These are phyloP conservation scores for Polyporus tsugae DNA, from an alignment of 1,284 basidiomycete species.

Conservation along the genomic window DNA sequence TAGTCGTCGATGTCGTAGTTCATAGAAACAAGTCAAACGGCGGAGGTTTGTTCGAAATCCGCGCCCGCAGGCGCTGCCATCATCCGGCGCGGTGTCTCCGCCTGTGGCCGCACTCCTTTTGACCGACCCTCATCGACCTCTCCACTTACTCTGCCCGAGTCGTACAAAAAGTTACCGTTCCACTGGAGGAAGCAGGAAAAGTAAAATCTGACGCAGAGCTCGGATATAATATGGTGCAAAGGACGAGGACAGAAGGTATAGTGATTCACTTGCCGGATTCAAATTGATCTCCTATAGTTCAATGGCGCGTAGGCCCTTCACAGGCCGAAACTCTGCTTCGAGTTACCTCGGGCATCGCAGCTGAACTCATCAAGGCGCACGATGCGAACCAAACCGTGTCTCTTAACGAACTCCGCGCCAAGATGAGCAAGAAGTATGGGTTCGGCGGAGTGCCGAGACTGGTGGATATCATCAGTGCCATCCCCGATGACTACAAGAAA, in stretches of 20 bases:
- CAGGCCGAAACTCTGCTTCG: constrained; percentile 92
- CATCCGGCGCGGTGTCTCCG: constrained; percentile 26
- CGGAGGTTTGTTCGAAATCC: constrained; percentile 12
- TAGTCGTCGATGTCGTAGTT: constrained; percentile 15
- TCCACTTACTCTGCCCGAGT: background rate
- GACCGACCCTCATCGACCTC: constrained; percentile 24
- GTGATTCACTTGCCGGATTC: background rate
- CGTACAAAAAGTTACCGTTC: no score
- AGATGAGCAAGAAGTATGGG: constrained; percentile 90
- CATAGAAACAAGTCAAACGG: background rate
- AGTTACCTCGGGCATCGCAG: constrained; percentile 94
- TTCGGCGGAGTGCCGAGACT: constrained; percentile 90
- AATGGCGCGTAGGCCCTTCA: constrained; percentile 65
- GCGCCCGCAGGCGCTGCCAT: constrained; percentile 10
- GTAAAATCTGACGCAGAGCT: background rate
- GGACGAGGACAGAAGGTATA: constrained; percentile 54
- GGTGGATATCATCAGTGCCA: constrained; percentile 98
- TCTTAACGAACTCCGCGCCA: constrained; percentile 87
- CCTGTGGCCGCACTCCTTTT: constrained; percentile 29
- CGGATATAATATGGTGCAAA: constrained; percentile 53
- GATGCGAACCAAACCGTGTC: constrained; percentile 82
- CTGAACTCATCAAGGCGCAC: constrained; percentile 92
- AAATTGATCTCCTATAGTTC: constrained; percentile 15
- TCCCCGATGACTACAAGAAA: constrained; percentile 97
- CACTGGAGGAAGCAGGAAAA: background rate